A percentile compares a stretch with the other conserved stretches of the same genome.
Conservation (phyloP, 2,329 filamentous ascomycete genomes). For the Colletotrichum horii region DNA sequence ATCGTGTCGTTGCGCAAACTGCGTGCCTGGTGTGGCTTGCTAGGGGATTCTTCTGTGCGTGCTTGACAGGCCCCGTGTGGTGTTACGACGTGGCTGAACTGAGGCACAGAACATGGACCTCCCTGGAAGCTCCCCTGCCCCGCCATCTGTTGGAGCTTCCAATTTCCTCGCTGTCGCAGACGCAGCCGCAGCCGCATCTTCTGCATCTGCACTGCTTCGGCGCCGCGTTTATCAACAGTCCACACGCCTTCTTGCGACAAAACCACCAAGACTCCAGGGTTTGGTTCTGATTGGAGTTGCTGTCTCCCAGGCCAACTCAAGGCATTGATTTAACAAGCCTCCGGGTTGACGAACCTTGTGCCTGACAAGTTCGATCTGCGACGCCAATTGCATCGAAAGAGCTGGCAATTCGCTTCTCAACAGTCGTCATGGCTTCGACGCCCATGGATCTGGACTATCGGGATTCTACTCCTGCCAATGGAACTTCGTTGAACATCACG, state of each 20-base stretch:
- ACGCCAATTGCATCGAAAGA: background rate
- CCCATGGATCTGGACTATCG: conserved; percentile 62
- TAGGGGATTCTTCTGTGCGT: background rate
- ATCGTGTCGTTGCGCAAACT: background rate
- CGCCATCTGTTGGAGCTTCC: background rate
- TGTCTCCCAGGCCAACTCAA: background rate
- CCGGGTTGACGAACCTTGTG: background rate
- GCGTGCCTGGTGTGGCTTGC: background rate
- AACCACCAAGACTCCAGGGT: background rate
- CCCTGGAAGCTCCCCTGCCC: background rate
- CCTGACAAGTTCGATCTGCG: background rate
- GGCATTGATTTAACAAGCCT: background rate
- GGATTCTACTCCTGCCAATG: conserved; percentile 44
- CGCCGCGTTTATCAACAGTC: background rate
- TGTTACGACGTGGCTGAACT: background rate
- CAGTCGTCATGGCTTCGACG: conserved; percentile 51
- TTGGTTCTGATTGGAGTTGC: background rate
- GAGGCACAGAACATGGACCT: background rate
- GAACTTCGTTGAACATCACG: conserved; percentile 54
- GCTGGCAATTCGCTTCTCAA: background rate
- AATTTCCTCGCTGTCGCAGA: background rate
- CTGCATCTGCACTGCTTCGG: background rate
- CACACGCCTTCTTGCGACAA: background rate
- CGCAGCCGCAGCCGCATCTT: background rate
- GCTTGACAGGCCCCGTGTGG: background rate